These are phyloP conservation scores for Talaromyces sp. DNA, from an alignment of 2,329 filamentous ascomycete species.

Conservation along the genomic window DNA sequence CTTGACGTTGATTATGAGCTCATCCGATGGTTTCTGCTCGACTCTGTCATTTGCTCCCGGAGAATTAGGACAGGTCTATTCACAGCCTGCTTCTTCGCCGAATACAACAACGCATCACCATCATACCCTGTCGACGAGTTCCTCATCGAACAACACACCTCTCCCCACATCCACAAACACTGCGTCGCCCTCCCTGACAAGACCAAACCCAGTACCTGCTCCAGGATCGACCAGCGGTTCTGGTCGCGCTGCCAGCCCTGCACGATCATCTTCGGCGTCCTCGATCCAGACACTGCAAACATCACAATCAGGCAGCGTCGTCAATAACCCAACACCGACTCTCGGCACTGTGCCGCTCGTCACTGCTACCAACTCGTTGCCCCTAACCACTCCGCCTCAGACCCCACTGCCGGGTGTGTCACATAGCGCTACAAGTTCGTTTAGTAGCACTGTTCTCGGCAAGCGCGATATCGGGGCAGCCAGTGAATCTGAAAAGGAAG, in stretches of 20 bases:
- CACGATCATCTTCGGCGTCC: slow-evolving; percentile 80
- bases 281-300: slow-evolving; percentile 62
- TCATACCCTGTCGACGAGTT: slow-evolving; percentile 36
- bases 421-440: slow-evolving; percentile 55
- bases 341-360: slow-evolving; percentile 73
- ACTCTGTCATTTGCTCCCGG: slow-evolving; percentile 77
- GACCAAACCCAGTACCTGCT: slow-evolving; percentile 54
- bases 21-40: slow-evolving; percentile 96
- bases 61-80: slow-evolving; percentile 80
- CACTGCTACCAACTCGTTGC: slow-evolving; percentile 69
- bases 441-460: slow-evolving; percentile 52
- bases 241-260: slow-evolving; percentile 68
- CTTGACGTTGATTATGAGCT: slow-evolving; percentile 83
- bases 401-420: slow-evolving; percentile 60
- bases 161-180: slow-evolving; percentile 65
- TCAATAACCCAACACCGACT: slow-evolving; percentile 75
- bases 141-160: slow-evolving; percentile 63
- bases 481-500: slow-evolving; percentile 46
- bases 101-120: slow-evolving; percentile 27
- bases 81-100: slow-evolving; percentile 41
- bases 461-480: slow-evolving; percentile 46
- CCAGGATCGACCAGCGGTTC: slow-evolving; percentile 47
- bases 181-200: slow-evolving; percentile 55
- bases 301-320: slow-evolving; percentile 46
- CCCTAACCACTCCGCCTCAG: slow-evolving; percentile 84